Evolutionary conservation across 441 rosid species (phyloP).

Genomic region (Geranium incanum): DNA sequence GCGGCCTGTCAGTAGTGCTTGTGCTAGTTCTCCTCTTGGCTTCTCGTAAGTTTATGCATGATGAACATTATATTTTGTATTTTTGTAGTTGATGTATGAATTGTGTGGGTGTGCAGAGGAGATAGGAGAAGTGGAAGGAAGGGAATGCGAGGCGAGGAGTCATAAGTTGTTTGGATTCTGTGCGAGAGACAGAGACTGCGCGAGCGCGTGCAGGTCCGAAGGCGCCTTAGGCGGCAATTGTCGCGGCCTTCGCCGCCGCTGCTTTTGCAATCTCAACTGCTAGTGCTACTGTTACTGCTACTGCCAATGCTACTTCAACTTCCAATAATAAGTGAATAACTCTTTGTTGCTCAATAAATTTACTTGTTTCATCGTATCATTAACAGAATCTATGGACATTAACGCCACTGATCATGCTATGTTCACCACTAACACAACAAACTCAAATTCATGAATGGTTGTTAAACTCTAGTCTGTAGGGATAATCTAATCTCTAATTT

Average conservation of each 20-base stretch:
- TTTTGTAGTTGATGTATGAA: not conserved
- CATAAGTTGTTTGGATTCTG: not conserved
- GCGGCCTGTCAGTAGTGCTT: not conserved
- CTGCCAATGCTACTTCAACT: too few relatives aligned
- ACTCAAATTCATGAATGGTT: too few relatives aligned
- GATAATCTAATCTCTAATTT: too few relatives aligned
- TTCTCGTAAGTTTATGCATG: not conserved
- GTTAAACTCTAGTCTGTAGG: too few relatives aligned
- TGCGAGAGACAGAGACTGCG: constrained; percentile 7
- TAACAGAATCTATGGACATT: too few relatives aligned
- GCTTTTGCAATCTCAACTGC: constrained; percentile 6
- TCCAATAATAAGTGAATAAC: too few relatives aligned
- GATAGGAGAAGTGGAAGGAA: not conserved
- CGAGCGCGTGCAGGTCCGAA: not conserved
- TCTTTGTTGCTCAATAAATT: too few relatives aligned
- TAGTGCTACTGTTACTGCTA: not conserved
- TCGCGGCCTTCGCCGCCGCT: constrained; percentile 10
- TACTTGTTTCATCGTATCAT: too few relatives aligned
- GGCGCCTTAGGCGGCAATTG: not conserved
- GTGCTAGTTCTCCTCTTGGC: not conserved
- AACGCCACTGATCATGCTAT: too few relatives aligned
- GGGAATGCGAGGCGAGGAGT: not conserved
- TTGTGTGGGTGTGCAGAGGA: not conserved
- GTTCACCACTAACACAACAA: too few relatives aligned
- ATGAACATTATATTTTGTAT: not conserved